A percentile compares a stretch with the other conserved stretches of the same genome.
These are phyloP conservation scores for Microcyclospora tardicrescens DNA, from an alignment of 2,329 filamentous ascomycete genomes.

Conservation along the genomic window DNA sequence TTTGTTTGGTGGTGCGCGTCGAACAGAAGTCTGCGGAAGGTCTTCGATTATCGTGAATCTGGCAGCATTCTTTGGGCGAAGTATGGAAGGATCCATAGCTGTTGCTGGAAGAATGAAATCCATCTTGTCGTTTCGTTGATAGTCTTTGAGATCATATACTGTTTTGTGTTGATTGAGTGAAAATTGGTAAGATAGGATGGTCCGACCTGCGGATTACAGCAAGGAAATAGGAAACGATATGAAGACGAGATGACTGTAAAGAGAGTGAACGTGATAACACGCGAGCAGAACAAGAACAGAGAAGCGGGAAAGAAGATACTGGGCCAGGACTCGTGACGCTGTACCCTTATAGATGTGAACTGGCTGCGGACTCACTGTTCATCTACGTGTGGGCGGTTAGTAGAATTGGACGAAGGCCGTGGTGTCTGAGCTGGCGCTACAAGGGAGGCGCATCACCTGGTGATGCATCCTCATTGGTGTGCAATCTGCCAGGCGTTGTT, in stretches of 20 bases:
- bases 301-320: slow-evolving; percentile 7
- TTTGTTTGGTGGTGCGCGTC: slow-evolving; percentile 16
- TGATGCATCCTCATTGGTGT: no score
- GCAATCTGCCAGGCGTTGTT: no score
- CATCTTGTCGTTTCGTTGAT: slow-evolving; percentile 25
- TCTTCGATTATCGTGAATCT: slow-evolving; percentile 50
- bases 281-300: slow-evolving; percentile 8
- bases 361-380: no score
- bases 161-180: slow-evolving; percentile 3
- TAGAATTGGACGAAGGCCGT: slow-evolving; percentile 10
- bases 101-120: slow-evolving; percentile 35
- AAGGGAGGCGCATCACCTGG: slow-evolving; percentile 12
- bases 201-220: slow-evolving; percentile 8
- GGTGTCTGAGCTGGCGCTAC: slow-evolving; percentile 20
- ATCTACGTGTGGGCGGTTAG: slow-evolving; percentile 13
- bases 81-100: slow-evolving; percentile 45
- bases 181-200: neutral
- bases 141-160: slow-evolving; percentile 1
- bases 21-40: slow-evolving; percentile 25
- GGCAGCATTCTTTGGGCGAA: slow-evolving; percentile 40
- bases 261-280: slow-evolving; percentile 13
- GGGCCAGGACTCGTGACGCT: slow-evolving; percentile 4
- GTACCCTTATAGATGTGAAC: slow-evolving; percentile 14
- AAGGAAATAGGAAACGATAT: slow-evolving; percentile 9
- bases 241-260: slow-evolving; percentile 11